Evolutionary conservation across 2,329 filamentous ascomycete genomes (phyloP), one percentile per base, ranked within the genome.

Genomic region (Xylariaceae sp.): DNA sequence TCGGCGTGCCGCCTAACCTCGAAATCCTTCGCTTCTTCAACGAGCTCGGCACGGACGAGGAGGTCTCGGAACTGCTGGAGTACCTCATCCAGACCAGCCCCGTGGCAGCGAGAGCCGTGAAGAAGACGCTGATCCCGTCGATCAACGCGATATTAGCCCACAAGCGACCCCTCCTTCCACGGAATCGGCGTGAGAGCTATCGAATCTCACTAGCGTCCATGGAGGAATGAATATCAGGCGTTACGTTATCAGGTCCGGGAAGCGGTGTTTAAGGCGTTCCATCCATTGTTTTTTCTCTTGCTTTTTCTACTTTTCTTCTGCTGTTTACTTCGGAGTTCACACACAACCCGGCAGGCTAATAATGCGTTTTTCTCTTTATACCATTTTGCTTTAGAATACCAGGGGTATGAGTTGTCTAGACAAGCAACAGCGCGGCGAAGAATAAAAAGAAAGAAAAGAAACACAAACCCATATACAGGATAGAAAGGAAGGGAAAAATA

Each of bases 11-110:
- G 1, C 77, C 77, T 0, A 72, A 74, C 59, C 68, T 81, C 11
- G 75, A 79, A 64, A 75, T 70, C 2, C 63, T 81, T 18, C 77
- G 79, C 55, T 78, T 80, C 58, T 75, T 78, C 59, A 77, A 77
- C 58, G 71, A 74, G 35, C 69, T 80, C 8, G 78, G 77, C 1
- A 76, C 72, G 0, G 78, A 80, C 55, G 78, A 77, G 2, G 77
- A 79, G 63, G 76, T 80, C 48, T 74, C 73, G 0, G 78, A 80
- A 48, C 63, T 81, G 11, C 65, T 81, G 18, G 72, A 75, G 11
- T 73, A 73, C 62, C 73, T 72, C 18, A 69, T 80, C 3, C 66
- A 78, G 64, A 77, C 71, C 23, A 69, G 73, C 51, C 61, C 69
- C 7, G 64, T 76, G 34, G 71, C 73, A 13, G 76, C 75, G 1